Percentiles rank a stretch among this genome's conserved stretches.
phyloP scores from a whole-genome alignment of 768 basidiomycete species.

The Pholiota conissans region DNA sequence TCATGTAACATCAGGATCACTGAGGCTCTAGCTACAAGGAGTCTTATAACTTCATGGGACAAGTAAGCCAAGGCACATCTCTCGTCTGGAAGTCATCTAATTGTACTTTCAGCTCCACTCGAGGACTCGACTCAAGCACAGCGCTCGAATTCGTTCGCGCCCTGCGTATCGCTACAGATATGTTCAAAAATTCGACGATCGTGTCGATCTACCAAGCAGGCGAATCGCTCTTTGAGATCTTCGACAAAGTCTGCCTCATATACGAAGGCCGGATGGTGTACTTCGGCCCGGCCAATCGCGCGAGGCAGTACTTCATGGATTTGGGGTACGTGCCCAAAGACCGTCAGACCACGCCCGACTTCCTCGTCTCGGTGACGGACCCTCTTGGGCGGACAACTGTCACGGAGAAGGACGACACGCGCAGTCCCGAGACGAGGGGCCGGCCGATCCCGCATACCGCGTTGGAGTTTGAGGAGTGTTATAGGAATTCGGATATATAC shows the following conservation, averaged over 20 bases:
- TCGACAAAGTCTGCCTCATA: constrained; percentile 75
- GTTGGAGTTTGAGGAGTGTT: constrained; percentile 45
- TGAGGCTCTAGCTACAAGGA: constrained; percentile 65
- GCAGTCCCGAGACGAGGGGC: not conserved
- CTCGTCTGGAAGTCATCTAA: not conserved
- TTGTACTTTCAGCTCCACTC: constrained; percentile 52
- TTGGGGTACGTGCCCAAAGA: constrained; percentile 62
- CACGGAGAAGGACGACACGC: constrained; percentile 4
- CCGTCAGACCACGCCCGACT: constrained; percentile 67
- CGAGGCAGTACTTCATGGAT: constrained; percentile 72
- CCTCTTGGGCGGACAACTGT: constrained; percentile 49
- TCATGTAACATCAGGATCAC: constrained; percentile 22
- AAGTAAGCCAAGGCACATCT: constrained; percentile 46
- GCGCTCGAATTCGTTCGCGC: constrained; percentile 73
- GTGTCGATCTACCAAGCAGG: constrained; percentile 87
- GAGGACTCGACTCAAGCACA: constrained; percentile 67
- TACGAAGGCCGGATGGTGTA: constrained; percentile 78
- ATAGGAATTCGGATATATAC: constrained; percentile 23
- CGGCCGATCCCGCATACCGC: constrained; percentile 43
- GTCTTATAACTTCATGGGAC: constrained; percentile 73
- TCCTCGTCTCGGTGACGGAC: constrained; percentile 61
- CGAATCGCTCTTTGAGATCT: constrained; percentile 62
- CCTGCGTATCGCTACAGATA: constrained; percentile 65
- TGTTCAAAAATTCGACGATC: constrained; percentile 53
- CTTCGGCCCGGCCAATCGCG: constrained; percentile 66